These are phyloP conservation scores for Coemansia sp. DNA, from an alignment of 192 early-diverging fungal genomes.

Conservation along the genomic window DNA sequence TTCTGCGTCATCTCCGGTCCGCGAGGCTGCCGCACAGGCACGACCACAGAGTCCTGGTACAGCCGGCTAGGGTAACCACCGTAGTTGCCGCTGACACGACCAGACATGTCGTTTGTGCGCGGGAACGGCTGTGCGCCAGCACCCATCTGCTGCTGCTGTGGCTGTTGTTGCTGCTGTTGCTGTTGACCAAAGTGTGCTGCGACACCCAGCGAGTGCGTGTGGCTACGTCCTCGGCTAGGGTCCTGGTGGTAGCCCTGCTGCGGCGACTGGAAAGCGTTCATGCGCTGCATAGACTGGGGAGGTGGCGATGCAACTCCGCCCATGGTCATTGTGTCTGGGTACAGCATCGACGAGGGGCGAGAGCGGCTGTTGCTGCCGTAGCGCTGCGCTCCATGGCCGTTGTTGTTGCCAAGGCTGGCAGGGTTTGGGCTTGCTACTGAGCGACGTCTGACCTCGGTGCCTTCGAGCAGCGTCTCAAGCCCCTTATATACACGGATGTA, in stretches of 20 bases:
- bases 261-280: conserved; percentile 27
- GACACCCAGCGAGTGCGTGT: conserved; percentile 52
- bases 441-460: conserved; percentile 47
- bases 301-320: conserved; percentile 37
- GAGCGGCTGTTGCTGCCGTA: conserved; percentile 40
- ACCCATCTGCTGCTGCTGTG: conserved; percentile 16
- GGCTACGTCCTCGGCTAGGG: conserved; percentile 42
- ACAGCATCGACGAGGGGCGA: conserved; percentile 50
- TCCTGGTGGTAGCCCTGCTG: conserved; percentile 33
- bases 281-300: conserved; percentile 19
- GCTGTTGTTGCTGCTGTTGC: conserved; percentile 40
- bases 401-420: conserved; percentile 9
- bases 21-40: conserved; percentile 71
- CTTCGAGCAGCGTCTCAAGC: conserved; percentile 48
- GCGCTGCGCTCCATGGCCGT: conserved; percentile 18
- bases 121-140: conserved; percentile 22
- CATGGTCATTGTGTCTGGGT: conserved; percentile 50
- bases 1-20: conserved; percentile 72
- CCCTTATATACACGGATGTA: conserved; percentile 56
- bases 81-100: conserved; percentile 56
- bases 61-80: conserved; percentile 57
- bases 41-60: conserved; percentile 61
- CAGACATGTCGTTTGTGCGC: conserved; percentile 32
- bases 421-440: conserved; percentile 36
- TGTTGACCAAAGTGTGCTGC: conserved; percentile 12